Base-by-base conservation (phyloP, 805 yeast genomes). In the Pichia californica region DNA sequence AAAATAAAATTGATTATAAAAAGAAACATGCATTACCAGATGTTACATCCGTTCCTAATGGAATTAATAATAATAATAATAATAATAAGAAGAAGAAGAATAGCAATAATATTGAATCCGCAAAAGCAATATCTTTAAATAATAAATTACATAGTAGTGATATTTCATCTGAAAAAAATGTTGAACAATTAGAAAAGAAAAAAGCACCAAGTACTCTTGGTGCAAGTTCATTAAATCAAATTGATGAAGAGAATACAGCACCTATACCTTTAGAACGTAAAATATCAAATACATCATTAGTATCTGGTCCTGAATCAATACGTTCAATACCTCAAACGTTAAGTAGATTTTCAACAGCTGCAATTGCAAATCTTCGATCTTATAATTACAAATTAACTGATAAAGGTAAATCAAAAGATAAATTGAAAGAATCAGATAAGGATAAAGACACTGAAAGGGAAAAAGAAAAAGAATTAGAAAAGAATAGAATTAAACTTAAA, bases 261-360 rank as follows among this genome's bases (percentile, higher is more conserved):
- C 15, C 38, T 11, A n/a, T 14, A 15, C 8, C 33, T 7, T 14
- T 32, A 18, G 25, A 28, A 26, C 19, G 36, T 9, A 27, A 25
- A 31, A 9, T 4, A 13, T 18, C 40, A 13, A 18, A 15, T 15
- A 23, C 27, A 19, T 14, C 38, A 4, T 15, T 20, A 16, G 36
- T 19, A 19, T 37, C 40, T n/a, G n/a, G 32, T 5, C 14, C 40
- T 2, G 37, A 29, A 28, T 37, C 45, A 14, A 15, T 4, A 10
- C 46, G 23, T 26, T 45, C 48, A 7, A n/a, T 26, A 14, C 10
- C 41, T 6, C 38, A 36, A 8, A 31, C 42, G 7, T 16, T 30
- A 29, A 31, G 28, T 19, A 37, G 27, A 34, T 20, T 32, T 13
- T 35, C 44, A 5, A 29, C 40, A 2, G 39, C 21, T 21, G 47